Base-by-base conservation (phyloP, 208 protist species). In the Leishmania gerbilli region DNA sequence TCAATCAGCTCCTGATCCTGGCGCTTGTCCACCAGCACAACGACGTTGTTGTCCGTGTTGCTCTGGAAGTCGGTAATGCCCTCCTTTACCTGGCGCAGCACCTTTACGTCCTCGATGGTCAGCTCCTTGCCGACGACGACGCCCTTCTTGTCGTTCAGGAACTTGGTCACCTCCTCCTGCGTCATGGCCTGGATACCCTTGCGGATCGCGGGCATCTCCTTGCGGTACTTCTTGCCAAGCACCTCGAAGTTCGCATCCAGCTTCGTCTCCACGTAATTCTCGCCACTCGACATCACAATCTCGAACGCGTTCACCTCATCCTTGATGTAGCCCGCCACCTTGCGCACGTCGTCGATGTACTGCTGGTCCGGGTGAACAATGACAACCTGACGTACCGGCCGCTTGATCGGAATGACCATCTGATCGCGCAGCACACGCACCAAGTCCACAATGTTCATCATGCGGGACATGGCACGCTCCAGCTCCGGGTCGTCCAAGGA, bases 361-460 rank as follows among this genome's bases (percentile, higher is more conserved):
- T 90, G 65, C 58, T 79, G 76, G 47, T 95, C 87, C 47, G 90
- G 90, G 87, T 98, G 93, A n/a, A 97, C 88, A 77, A 99, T 88
- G 55, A 98, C 90, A 24, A 98, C 88, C 80, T 97, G 88, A 65
- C 89, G 84, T n/a, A 99, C 89, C 2, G 98, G 97, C 24, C 92
- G 95, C 89, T 92, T 99, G 74, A 99, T 90, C 24, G 97, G 87
- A 51, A 99, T 90, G 47, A 95, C 98, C 75, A 97, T 91, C 62
- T 97, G 89, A 47, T 99, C 98, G 31, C 99, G 94, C n/a, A 99
- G 78, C 21, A 95, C 92, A 67, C 99, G 96, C 31, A 98, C 97
- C 15, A 99, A 87, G 64, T 99, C 94, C 65, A 99, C 98, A 55
- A 96, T 84, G 55, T 83, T 95, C 60, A 98, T 85, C 88, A 99